Evolutionary conservation across 495 filamentous ascomycete species (phyloP).

Genomic region (Thermochaetoides thermophila): DNA sequence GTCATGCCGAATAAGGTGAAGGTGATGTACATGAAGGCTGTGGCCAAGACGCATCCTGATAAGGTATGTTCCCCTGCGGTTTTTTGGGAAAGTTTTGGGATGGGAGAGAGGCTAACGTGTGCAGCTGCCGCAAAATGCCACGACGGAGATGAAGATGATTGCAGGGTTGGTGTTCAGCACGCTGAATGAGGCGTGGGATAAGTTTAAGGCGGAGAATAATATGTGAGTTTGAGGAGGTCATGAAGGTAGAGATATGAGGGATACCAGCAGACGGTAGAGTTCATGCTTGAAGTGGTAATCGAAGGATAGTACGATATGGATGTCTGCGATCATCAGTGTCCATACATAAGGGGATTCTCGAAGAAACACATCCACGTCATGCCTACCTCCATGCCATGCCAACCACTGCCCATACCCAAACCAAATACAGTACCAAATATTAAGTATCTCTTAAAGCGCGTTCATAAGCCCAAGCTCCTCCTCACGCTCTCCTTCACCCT

Average conservation of each 20-base stretch:
- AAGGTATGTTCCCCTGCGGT: conserved; percentile 50
- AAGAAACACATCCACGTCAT: too few relatives aligned
- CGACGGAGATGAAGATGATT: conserved; percentile 90
- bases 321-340: too few relatives aligned
- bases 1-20: conserved; percentile 87
- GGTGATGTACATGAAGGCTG: conserved; percentile 96
- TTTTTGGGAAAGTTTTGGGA: not conserved
- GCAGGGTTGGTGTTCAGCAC: conserved; percentile 80
- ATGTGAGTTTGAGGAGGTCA: conserved; percentile 27
- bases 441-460: too few relatives aligned
- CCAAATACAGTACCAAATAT: too few relatives aligned
- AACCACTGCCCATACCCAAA: too few relatives aligned
- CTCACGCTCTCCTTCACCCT: conserved; percentile 64
- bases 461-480: conserved; percentile 37
- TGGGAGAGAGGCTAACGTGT: conserved; percentile 1
- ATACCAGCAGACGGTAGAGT: not conserved
- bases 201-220: conserved; percentile 83
- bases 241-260: not conserved
- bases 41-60: conserved; percentile 95
- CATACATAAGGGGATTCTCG: too few relatives aligned
- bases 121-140: conserved; percentile 50
- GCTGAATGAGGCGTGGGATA: conserved; percentile 96
- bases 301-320: too few relatives aligned
- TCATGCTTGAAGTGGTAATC: not conserved
- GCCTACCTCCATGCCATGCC: not conserved